Base-by-base conservation (phyloP, 2,329 filamentous ascomycete species). In the Pseudogymnoascus sp. region DNA sequence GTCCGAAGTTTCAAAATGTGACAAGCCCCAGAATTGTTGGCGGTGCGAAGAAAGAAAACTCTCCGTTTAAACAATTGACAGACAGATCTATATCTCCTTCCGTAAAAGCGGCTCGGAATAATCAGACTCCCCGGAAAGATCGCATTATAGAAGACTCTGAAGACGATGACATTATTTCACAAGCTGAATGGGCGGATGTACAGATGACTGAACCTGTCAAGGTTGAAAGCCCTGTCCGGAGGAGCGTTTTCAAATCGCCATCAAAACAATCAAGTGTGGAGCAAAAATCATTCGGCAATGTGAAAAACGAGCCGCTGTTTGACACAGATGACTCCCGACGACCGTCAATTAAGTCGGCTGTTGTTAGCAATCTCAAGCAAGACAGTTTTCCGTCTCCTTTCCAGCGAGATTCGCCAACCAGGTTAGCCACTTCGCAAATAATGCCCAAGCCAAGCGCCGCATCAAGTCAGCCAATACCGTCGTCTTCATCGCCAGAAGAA, bases 311-410 rank as follows among this genome's bases (percentile, higher is more conserved):
- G 33, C 8, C 37, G 2, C 12, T 18, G n/a, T 37, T 39, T 29
- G 18, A 12, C 5, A 18, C 36, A 15, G 58, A 59, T 15, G 18
- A 9, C 3, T 18, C 33, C 9, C 58, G 58, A 15, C 39, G 39
- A 5, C 6, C 33, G 27, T 7, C 18, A 37, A 9, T 59, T n/a
- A 59, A 59, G 18, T 13, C 58, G n/a, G 35, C 25, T 31, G 3
- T 18, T 59, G 18, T 31, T 7, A 39, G 13, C 13, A 37, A 10
- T 10, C 7, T 59, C 13, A 59, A 59, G 37, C 65, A 64, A 60
- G 68, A 71, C 7, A 68, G 61, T 15, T 52, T 64, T 33, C 63
- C 60, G 35, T 71, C 68, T 25, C 66, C 67, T 13, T 69, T 67
- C 29, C 65, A 66, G 35, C 25, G 55, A 59, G 66, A 68, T 37